A percentile compares a stretch with the other conserved stretches of the same genome.
phyloP scores from a whole-genome alignment of 2,329 filamentous ascomycete genomes.

The Cercospora sesami region DNA sequence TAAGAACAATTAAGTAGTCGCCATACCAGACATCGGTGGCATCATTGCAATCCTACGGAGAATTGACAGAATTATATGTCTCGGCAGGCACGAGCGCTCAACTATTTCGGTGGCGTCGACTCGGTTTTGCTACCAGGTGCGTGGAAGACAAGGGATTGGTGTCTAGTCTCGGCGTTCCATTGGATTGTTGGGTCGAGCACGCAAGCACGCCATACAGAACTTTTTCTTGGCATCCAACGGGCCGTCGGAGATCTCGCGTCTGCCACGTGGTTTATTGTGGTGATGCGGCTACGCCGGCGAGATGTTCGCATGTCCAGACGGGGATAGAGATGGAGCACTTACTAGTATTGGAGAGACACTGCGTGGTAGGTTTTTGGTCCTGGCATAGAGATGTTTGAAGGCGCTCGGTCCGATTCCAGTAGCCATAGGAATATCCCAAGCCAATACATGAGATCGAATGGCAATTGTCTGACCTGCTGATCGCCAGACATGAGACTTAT shows the following conservation, averaged over 20 bases:
- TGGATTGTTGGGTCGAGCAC: constrained; percentile 15
- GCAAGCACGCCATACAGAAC: constrained; percentile 17
- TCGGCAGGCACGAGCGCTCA: background rate
- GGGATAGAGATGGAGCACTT: background rate
- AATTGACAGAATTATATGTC: constrained; percentile 21
- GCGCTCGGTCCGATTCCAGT: background rate
- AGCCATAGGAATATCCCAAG: background rate
- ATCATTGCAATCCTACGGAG: constrained; percentile 7
- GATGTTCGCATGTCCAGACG: background rate
- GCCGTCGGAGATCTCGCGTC: background rate
- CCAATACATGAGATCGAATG: background rate
- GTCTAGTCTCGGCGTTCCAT: constrained; percentile 10
- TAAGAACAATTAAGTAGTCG: background rate
- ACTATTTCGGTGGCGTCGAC: constrained; percentile 1
- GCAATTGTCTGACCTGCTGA: background rate
- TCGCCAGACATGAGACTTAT: background rate
- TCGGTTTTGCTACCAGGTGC: background rate
- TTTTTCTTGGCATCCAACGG: background rate
- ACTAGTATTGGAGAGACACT: background rate
- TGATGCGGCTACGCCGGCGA: background rate
- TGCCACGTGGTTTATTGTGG: background rate
- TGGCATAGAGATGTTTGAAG: background rate
- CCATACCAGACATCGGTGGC: constrained; percentile 19
- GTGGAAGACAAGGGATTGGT: background rate
- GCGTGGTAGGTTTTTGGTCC: background rate